Evolutionary conservation across 495 filamentous ascomycete species (phyloP).

Genomic region (Penicillium canescens): DNA sequence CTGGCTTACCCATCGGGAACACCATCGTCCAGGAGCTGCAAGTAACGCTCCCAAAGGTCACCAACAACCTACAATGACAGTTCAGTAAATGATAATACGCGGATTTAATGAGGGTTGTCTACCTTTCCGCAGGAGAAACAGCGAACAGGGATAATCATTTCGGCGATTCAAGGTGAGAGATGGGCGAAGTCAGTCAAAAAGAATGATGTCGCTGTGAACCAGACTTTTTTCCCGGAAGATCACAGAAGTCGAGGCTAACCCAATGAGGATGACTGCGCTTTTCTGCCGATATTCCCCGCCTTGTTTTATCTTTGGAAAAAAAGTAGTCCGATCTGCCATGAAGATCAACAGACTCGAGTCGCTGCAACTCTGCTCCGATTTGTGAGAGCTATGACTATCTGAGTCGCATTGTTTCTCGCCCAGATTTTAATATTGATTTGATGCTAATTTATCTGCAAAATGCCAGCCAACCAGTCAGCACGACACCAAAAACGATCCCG

Average conservation of each 20-base stretch:
- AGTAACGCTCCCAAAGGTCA: constrained; percentile 94
- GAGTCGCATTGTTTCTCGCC: neutral
- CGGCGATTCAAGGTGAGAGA: constrained; percentile 26
- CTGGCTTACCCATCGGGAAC: constrained; percentile 69
- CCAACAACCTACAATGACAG: constrained; percentile 71
- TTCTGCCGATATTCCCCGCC: constrained; percentile 24
- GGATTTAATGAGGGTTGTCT: constrained; percentile 10
- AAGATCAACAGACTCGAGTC: constrained; percentile 1
- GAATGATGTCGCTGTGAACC: constrained; percentile 15
- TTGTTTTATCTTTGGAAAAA: constrained; percentile 1
- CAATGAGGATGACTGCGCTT: constrained; percentile 4
- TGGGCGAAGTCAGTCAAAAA: constrained; percentile 16
- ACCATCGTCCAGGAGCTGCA: constrained; percentile 76
- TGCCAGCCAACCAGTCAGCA: constrained; percentile 21
- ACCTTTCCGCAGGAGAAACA: constrained; percentile 99
- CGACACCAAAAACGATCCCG: constrained; percentile 38
- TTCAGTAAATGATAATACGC: constrained; percentile 12
- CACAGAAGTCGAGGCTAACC: constrained; percentile 12
- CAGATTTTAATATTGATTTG: neutral
- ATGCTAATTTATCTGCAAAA: constrained; percentile 2
- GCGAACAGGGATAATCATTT: constrained; percentile 97
- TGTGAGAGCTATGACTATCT: constrained; percentile 3
- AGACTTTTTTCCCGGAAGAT: constrained; percentile 22
- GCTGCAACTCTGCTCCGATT: neutral
- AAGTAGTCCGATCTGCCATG: neutral